phyloP scores from a whole-genome alignment of 768 basidiomycete genomes.

The Pleurotus citrinopileatus region DNA sequence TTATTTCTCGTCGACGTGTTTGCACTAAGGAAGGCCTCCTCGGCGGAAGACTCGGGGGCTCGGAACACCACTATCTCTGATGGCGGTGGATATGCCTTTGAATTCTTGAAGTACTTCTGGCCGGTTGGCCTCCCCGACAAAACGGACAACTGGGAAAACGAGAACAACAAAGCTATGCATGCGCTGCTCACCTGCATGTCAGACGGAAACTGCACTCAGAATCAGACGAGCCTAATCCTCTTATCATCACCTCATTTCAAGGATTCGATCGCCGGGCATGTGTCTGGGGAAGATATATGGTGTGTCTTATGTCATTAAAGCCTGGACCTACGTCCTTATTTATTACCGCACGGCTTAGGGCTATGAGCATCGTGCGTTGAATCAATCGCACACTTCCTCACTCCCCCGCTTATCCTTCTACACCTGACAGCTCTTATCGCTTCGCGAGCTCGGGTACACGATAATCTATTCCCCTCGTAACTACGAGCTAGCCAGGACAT shows the following conservation, averaged over 20 bases:
- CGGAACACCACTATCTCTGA: background rate
- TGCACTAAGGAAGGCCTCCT: background rate
- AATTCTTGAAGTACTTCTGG: background rate
- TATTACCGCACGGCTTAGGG: conserved; percentile 15
- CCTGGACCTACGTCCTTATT: background rate
- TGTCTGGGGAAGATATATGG: conserved; percentile 31
- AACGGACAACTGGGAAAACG: conserved; percentile 7
- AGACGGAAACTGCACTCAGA: conserved; percentile 24
- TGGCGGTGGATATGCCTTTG: background rate
- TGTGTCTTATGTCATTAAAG: conserved; percentile 12
- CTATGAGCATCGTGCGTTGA: conserved; percentile 18
- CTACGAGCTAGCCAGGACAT: background rate
- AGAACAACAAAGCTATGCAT: conserved; percentile 11
- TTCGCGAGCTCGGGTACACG: conserved; percentile 19
- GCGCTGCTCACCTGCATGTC: conserved; percentile 22
- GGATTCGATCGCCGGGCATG: conserved; percentile 15
- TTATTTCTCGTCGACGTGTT: background rate
- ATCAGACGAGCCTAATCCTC: conserved; percentile 30
- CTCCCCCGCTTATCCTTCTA: background rate
- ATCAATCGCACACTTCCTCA: background rate
- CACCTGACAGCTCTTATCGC: conserved; percentile 24
- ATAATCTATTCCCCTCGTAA: conserved; percentile 6
- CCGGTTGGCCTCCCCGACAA: background rate
- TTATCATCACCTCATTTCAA: conserved; percentile 25
- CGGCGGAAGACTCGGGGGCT: background rate